Evolutionary conservation across 2,329 filamentous ascomycete species (phyloP).

Genomic region (Anisogramma anomala): DNA sequence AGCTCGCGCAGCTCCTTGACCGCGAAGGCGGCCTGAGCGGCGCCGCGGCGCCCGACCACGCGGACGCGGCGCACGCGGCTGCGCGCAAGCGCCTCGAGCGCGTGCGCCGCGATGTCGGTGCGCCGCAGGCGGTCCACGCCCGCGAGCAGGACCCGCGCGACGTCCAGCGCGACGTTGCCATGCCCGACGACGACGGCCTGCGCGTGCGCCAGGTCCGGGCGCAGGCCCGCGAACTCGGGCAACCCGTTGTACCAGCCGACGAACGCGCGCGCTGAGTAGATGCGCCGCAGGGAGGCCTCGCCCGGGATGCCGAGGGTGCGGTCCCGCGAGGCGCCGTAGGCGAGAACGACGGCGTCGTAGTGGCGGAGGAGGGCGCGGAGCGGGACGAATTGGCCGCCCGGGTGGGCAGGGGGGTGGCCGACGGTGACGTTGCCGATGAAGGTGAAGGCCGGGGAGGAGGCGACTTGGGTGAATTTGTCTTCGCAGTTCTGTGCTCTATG

Average conservation of each 20-base stretch:
- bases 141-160: slow-evolving; percentile 75
- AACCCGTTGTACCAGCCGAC: slow-evolving; percentile 98
- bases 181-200: slow-evolving; percentile 87
- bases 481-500: slow-evolving; percentile 63
- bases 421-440: slow-evolving; percentile 86
- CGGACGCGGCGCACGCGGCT: slow-evolving; percentile 70
- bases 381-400: slow-evolving; percentile 43
- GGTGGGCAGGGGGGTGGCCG: slow-evolving; percentile 38
- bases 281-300: slow-evolving; percentile 58
- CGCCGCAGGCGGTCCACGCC: slow-evolving; percentile 60
- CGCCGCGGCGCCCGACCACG: slow-evolving; percentile 80
- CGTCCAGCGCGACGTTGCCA: slow-evolving; percentile 90
- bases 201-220: slow-evolving; percentile 60
- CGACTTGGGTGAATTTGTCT: slow-evolving; percentile 85
- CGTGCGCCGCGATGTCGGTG: slow-evolving; percentile 83
- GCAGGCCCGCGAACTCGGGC: slow-evolving; percentile 63
- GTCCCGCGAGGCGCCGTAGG: slow-evolving; percentile 84
- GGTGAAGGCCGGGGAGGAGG: slow-evolving; percentile 67
- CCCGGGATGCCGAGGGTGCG: slow-evolving; percentile 67
- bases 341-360: slow-evolving; percentile 86
- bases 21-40: slow-evolving; percentile 86
- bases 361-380: slow-evolving; percentile 60
- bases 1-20: slow-evolving; percentile 91
- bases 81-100: slow-evolving; percentile 58
- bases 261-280: slow-evolving; percentile 83